A percentile compares a stretch with the other conserved stretches of the same genome.
Evolutionary conservation across 192 early-diverging fungal species (phyloP).

Genomic region (Coemansia aciculifera): DNA sequence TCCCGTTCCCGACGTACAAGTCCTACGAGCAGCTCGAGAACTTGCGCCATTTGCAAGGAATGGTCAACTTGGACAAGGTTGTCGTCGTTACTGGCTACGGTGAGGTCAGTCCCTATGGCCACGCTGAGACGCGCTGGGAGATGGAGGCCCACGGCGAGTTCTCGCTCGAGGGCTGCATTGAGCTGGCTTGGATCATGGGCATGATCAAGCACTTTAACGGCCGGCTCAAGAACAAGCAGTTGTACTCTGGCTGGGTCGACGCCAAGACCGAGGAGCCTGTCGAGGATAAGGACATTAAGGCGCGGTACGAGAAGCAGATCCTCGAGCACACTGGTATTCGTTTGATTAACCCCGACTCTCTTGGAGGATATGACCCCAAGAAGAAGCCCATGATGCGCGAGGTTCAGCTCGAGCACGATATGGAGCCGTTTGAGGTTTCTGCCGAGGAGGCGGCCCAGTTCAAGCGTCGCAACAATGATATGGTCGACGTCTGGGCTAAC

Average conservation of each 20-base stretch:
- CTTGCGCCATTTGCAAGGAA: constrained; percentile 60
- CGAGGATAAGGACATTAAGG: constrained; percentile 82
- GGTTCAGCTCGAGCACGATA: constrained; percentile 81
- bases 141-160: constrained; percentile 84
- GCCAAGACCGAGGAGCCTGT: constrained; percentile 76
- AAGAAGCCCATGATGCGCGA: constrained; percentile 89
- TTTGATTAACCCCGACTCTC: constrained; percentile 27
- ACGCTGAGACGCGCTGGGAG: constrained; percentile 94
- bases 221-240: constrained; percentile 43
- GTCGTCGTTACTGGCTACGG: constrained; percentile 92
- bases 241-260: constrained; percentile 82
- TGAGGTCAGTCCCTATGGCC: constrained; percentile 91
- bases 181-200: constrained; percentile 98
- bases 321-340: constrained; percentile 83
- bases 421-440: constrained; percentile 83
- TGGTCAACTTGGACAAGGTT: constrained; percentile 88
- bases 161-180: constrained; percentile 71
- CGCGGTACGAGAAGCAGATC: constrained; percentile 89
- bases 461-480: constrained; percentile 79
- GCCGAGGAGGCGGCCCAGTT: constrained; percentile 86
- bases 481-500: constrained; percentile 61
- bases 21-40: constrained; percentile 68
- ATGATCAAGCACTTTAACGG: constrained; percentile 83
- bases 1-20: constrained; percentile 73
- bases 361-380: constrained; percentile 70